phyloP scores from a whole-genome alignment of 345 rosid species.

The Viola odorata region DNA sequence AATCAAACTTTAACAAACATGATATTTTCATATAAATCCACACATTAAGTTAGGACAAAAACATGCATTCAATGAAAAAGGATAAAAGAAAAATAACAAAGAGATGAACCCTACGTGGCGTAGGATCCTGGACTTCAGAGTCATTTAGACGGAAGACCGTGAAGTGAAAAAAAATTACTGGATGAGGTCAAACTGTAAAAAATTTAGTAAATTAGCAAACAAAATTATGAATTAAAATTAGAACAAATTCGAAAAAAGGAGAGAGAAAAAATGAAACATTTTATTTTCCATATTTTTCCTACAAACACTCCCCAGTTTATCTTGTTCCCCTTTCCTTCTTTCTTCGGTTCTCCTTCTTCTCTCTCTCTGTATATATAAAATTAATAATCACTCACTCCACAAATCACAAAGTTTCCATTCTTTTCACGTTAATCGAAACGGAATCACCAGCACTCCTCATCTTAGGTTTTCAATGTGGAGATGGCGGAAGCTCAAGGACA shows the following conservation, averaged over 20 bases:
- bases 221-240: not conserved
- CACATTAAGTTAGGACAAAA: too few species aligned
- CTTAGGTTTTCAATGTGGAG: slow-evolving; percentile 33
- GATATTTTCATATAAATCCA: too few species aligned
- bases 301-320: slow-evolving; percentile 29
- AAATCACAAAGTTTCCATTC: not conserved
- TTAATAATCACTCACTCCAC: not conserved
- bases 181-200: not conserved
- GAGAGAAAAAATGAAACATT: not conserved
- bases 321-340: slow-evolving; percentile 12
- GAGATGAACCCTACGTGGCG: not conserved
- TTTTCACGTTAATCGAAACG: not conserved
- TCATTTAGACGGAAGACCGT: not conserved
- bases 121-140: not conserved
- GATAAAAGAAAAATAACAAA: too few species aligned
- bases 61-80: too few species aligned
- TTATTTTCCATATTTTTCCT: slow-evolving; percentile 20
- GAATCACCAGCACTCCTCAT: too few species aligned
- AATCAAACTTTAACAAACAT: too few species aligned
- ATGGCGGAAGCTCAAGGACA: slow-evolving; percentile 52
- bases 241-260: not conserved
- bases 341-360: slow-evolving; percentile 12
- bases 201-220: too few species aligned
- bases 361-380: not conserved
- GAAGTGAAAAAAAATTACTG: not conserved